Conservation (phyloP, 2,329 filamentous ascomycete species). For the Leptographium radiaticola region DNA sequence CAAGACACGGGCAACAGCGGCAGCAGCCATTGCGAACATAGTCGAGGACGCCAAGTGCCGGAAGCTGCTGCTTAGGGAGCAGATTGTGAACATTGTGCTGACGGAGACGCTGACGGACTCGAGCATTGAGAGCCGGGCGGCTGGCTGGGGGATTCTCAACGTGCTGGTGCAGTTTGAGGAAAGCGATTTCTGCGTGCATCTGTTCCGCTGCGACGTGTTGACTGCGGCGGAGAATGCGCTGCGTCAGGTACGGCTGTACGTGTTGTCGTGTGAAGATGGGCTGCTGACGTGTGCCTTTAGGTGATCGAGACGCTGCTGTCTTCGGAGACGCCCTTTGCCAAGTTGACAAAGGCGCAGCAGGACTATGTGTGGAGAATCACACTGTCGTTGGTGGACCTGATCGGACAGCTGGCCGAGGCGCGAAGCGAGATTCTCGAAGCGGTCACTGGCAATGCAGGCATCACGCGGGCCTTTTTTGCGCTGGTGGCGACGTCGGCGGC, state of each 20-base stretch:
- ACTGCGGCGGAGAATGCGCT: slow-evolving; percentile 46
- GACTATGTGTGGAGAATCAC: slow-evolving; percentile 39
- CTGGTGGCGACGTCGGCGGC: slow-evolving; percentile 29
- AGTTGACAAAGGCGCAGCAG: slow-evolving; percentile 39
- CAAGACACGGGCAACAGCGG: slow-evolving; percentile 45
- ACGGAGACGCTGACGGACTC: slow-evolving; percentile 52
- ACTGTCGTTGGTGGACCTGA: slow-evolving; percentile 37
- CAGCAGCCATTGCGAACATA: slow-evolving; percentile 46
- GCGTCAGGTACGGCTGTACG: slow-evolving; percentile 28
- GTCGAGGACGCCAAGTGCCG: slow-evolving; percentile 48
- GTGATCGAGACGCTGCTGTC: slow-evolving; percentile 21
- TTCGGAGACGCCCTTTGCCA: slow-evolving; percentile 28
- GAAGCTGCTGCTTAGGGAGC: slow-evolving; percentile 52
- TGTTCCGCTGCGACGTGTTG: slow-evolving; percentile 48
- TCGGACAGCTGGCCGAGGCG: slow-evolving; percentile 42
- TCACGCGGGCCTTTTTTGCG: slow-evolving; percentile 41
- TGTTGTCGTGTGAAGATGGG: too few species aligned
- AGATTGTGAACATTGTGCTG: slow-evolving; percentile 49
- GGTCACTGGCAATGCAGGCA: slow-evolving; percentile 33
- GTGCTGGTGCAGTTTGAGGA: slow-evolving; percentile 51
- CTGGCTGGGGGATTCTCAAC: slow-evolving; percentile 55
- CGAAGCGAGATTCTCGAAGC: slow-evolving; percentile 46
- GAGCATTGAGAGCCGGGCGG: slow-evolving; percentile 48
- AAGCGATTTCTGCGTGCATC: slow-evolving; percentile 51
- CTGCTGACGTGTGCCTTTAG: background rate